Percentiles rank a stretch among this genome's conserved stretches.
Conservation (phyloP, 1,284 basidiomycete genomes). For the Amylostereum chailletii region DNA sequence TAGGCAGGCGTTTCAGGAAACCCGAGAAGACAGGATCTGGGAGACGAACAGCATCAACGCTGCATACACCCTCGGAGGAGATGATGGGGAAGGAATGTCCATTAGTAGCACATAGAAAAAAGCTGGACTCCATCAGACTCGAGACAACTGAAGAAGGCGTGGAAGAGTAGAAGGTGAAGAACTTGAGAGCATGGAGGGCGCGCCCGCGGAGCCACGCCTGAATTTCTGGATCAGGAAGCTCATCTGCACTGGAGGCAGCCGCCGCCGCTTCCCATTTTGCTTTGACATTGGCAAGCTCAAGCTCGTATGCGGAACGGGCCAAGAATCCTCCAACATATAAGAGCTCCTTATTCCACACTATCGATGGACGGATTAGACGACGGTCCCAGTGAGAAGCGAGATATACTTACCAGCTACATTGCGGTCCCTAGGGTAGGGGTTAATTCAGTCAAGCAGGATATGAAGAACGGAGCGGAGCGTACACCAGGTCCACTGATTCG, state of each 20-base stretch:
- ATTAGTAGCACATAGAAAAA: constrained; percentile 57
- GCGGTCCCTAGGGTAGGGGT: constrained; percentile 46
- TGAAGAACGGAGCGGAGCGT: constrained; percentile 19
- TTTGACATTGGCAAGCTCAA: constrained; percentile 63
- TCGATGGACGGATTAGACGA: neutral
- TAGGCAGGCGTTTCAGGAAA: constrained; percentile 79
- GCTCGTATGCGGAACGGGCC: constrained; percentile 79
- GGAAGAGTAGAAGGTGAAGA: constrained; percentile 83
- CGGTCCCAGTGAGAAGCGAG: neutral
- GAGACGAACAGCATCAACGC: constrained; percentile 66
- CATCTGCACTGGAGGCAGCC: constrained; percentile 16
- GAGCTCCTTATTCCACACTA: constrained; percentile 86
- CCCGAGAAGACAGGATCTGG: constrained; percentile 68
- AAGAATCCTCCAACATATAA: constrained; percentile 80
- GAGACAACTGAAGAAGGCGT: constrained; percentile 88
- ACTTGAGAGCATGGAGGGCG: constrained; percentile 78
- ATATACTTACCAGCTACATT: constrained; percentile 57
- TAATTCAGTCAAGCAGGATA: constrained; percentile 7
- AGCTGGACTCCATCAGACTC: constrained; percentile 68
- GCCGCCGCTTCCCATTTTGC: constrained; percentile 46
- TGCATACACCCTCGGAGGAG: constrained; percentile 72
- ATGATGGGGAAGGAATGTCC: constrained; percentile 61
- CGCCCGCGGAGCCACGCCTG: constrained; percentile 47
- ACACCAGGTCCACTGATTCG: constrained; percentile 89
- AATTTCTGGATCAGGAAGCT: constrained; percentile 30